Evolutionary conservation across 352 stramenopile species (phyloP), one percentile per base, ranked within the genome.

Genomic region (Globisporangium lucens): DNA sequence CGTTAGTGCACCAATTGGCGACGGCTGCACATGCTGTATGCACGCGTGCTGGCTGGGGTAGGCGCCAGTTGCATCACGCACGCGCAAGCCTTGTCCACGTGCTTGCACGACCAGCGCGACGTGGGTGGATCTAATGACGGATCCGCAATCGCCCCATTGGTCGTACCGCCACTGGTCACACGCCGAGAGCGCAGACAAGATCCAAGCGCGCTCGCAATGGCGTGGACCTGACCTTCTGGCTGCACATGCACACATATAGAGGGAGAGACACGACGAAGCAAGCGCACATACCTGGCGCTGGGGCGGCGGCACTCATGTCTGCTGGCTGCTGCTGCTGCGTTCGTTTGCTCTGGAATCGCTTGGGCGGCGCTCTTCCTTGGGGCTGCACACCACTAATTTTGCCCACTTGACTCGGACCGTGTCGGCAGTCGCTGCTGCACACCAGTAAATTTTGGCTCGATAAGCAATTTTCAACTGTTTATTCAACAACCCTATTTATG

Each of bases 341-440:
- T 56, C 9, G 20, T 35, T 53, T 56, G 59, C 35, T 67, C 27
- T 30, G 47, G n/a, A 56, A 24, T 43, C 30, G 12, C 41, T 57
- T 36, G 22, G 9, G 51, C 35, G 41, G 49, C 55, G 51, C 49
- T 53, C 15, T 43, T 43, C 55, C n/a, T 53, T 52, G 20, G 51
- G 27, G 56, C 56, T 65, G 65, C 56, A 58, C 64, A 71, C 66
- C 66, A 71, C 59, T 58, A 66, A 71, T 67, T 67, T 56, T 58
- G 65, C 9, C 30, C 56, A 61, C 53, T 58, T 38, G 52, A 58
- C 27, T 24, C 24, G 24, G 13, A 33, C 29, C 29, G 10, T 43
- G 10, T 12, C 15, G 36, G 36, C 36, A 4, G 36, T 43, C 36
- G 36, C 36, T 43, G 36, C 36, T 43, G 36, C 36, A 43, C 36